Conservation (phyloP, 1,284 basidiomycete species). For the Papiliotrema fonsecae region DNA sequence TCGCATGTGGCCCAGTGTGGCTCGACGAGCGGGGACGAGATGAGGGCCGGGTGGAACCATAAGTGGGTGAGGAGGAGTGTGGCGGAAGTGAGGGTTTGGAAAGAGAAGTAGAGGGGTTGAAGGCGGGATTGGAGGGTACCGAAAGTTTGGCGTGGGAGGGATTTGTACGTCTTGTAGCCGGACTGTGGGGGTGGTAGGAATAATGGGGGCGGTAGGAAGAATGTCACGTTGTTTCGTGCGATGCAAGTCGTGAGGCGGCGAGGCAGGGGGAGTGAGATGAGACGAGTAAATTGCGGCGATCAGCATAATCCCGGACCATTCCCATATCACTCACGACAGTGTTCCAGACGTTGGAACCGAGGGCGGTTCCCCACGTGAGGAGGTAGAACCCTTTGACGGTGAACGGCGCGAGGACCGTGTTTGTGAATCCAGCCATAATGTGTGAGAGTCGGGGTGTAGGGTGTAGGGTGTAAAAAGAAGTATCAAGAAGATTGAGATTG, state of each 20-base stretch:
- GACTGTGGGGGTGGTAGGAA: conserved; percentile 15
- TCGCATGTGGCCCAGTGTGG: conserved; percentile 50
- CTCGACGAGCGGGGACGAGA: conserved; percentile 46
- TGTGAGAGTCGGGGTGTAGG: background rate
- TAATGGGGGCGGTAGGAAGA: background rate
- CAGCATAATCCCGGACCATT: background rate
- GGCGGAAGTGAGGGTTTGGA: conserved; percentile 57
- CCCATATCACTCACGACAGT: conserved; percentile 29
- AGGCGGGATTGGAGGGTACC: conserved; percentile 67
- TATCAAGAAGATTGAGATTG: too few relatives aligned
- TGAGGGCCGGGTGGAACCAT: conserved; percentile 59
- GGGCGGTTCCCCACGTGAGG: conserved; percentile 45
- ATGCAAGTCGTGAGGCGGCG: background rate
- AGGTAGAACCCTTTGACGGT: conserved; percentile 48
- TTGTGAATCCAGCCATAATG: conserved; percentile 22
- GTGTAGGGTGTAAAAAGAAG: background rate
- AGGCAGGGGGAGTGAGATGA: background rate
- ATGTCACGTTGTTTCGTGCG: background rate
- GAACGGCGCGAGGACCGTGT: conserved; percentile 40
- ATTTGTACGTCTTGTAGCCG: conserved; percentile 25
- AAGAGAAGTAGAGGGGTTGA: conserved; percentile 69
- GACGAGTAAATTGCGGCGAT: background rate
- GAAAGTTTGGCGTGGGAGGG: conserved; percentile 61
- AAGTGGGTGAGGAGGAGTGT: conserved; percentile 61
- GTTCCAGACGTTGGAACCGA: conserved; percentile 45